Base-by-base conservation (phyloP, 1,139 yeast genomes). In the Suhomyces yuchorum region DNA sequence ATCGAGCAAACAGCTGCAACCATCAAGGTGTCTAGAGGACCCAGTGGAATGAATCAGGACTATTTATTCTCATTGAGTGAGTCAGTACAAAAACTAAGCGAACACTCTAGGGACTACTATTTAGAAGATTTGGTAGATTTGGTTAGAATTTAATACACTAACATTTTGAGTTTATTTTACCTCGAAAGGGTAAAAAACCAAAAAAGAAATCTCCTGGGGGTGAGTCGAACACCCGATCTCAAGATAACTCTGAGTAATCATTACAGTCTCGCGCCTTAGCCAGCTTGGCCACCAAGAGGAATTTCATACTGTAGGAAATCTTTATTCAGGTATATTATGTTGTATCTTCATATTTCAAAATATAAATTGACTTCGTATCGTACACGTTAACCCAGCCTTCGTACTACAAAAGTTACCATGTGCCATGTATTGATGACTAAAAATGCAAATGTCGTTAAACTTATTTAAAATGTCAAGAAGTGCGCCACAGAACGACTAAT, bases 161-260 rank as follows among this genome's bases (percentile, higher is more conserved):
- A n/a, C n/a, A n/a, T n/a, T n/a, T n/a, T n/a, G n/a, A n/a, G n/a
- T n/a, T n/a, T n/a, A n/a, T n/a, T n/a, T n/a, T n/a, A n/a, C n/a
- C n/a, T n/a, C n/a, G n/a, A n/a, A n/a, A n/a, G n/a, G n/a, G n/a
- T n/a, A n/a, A n/a, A n/a, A n/a, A n/a, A n/a, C n/a, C n/a, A 30
- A 30, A 81, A 74, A 70, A 66, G 60, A 67, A 66, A 55, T 83
- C 87, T 82, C 87, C 83, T 78, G 86, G 84, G 87, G 84, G 87
- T 78, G 87, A 82, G 81, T 83, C 87, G 88, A 83, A 83, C 88
- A 78, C 87, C 85, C 87, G 88, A 81, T 82, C 86, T 81, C 85
- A 81, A 82, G 87, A 82, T 83, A 60, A 72, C 84, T 70, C 61
- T 68, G 68, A 63, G 64, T 42, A 53, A 53, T 56, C 63, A 74